phyloP scores from a whole-genome alignment of 176 grass and related monocot species.

The Phragmites australis region DNA sequence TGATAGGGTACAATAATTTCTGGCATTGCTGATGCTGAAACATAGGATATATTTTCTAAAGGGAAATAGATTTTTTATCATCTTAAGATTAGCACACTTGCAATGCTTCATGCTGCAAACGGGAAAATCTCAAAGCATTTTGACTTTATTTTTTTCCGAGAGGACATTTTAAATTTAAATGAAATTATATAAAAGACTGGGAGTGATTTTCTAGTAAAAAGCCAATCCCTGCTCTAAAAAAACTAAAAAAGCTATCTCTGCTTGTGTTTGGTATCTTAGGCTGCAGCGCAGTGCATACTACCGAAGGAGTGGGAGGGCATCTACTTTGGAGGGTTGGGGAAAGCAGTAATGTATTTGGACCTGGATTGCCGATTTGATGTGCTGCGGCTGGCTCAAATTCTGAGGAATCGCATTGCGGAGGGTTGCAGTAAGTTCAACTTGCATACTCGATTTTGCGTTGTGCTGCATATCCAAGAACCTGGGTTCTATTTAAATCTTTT shows the following conservation, averaged over 20 bases:
- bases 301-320: slow-evolving; percentile 76
- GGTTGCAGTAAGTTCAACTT: slow-evolving; percentile 39
- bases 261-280: slow-evolving; percentile 41
- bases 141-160: background rate
- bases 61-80: background rate
- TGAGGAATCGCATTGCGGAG: slow-evolving; percentile 55
- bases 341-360: slow-evolving; percentile 69
- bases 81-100: background rate
- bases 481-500: background rate
- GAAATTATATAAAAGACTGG: background rate
- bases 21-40: background rate
- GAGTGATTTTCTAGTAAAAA: background rate
- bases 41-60: background rate
- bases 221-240: background rate
- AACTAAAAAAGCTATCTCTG: background rate
- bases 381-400: slow-evolving; percentile 62
- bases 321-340: slow-evolving; percentile 72
- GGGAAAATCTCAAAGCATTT: background rate
- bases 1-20: background rate
- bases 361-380: slow-evolving; percentile 90
- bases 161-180: no score
- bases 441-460: background rate
- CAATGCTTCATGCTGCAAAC: background rate
- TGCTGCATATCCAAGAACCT: slow-evolving; percentile 2
- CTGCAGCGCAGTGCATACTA: slow-evolving; percentile 79